phyloP scores from a whole-genome alignment of 2,329 filamentous ascomycete genomes.

The Huntiella decipiens region DNA sequence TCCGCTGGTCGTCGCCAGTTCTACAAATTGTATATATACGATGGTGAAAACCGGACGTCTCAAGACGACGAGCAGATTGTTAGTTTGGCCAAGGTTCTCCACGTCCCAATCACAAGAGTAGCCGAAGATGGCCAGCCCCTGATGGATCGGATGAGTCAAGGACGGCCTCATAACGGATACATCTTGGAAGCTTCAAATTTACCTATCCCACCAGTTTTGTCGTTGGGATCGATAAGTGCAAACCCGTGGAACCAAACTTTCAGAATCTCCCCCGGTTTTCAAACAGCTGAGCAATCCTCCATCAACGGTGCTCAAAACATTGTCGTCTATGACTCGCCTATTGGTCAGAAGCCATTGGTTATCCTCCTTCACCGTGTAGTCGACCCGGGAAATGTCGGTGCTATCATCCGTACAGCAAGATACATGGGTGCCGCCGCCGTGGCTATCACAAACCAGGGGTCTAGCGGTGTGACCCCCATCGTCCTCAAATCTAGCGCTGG shows the following conservation, averaged over 20 bases:
- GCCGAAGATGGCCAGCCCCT: constrained; percentile 41
- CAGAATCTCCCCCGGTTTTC: constrained; percentile 39
- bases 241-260: constrained; percentile 31
- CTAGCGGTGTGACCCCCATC: constrained; percentile 55
- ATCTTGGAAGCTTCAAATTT: constrained; percentile 74
- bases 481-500: constrained; percentile 78
- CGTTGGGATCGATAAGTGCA: constrained; percentile 31
- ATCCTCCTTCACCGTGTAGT: constrained; percentile 57
- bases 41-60: constrained; percentile 34
- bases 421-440: constrained; percentile 84
- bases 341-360: constrained; percentile 42
- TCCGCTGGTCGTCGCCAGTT: constrained; percentile 46
- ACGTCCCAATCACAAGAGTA: constrained; percentile 39
- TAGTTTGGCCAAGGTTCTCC: constrained; percentile 26
- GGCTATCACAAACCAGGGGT: constrained; percentile 43
- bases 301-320: constrained; percentile 42
- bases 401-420: constrained; percentile 69
- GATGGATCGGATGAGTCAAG: constrained; percentile 66
- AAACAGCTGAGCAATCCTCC: constrained; percentile 52
- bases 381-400: constrained; percentile 80
- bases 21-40: constrained; percentile 69
- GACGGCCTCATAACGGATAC: constrained; percentile 76
- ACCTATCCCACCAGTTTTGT: constrained; percentile 47
- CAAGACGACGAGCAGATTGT: constrained; percentile 25
- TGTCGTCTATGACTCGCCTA: constrained; percentile 9